Base-by-base conservation (phyloP, 1,284 basidiomycete genomes). In the Melanopsichium pennsylvanicum region DNA sequence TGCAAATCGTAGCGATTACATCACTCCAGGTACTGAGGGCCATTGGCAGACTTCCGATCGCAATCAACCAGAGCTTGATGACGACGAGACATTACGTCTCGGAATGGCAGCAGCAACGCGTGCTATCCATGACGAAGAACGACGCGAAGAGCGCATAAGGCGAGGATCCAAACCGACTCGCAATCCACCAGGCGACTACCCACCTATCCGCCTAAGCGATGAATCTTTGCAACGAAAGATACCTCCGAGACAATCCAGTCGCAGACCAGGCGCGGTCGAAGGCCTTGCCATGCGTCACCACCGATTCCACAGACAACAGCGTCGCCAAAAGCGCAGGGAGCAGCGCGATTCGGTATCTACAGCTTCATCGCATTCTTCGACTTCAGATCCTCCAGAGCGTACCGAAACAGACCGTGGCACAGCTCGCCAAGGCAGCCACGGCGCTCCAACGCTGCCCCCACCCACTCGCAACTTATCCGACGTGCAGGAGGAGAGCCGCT, bases 241-340 rank as follows among this genome's bases (percentile, higher is more conserved):
- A 15, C 42, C 39, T 4, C 12, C 41, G 12, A 15, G 58, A 11
- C 16, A 22, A 5, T 25, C 58, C 5, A 68, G 54, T 31, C 57
- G 64, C 26, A 48, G 64, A 40, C 57, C 58, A 15, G 59, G 59
- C 23, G 66, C 51, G 5, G 66, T 69, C n/a, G 66, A 69, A 31
- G 54, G 49, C 9, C 59, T 69, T 15, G 66, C 66, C 4, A 47
- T 63, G 59, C 66, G 66, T n/a, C 66, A 69, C 39, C 58, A 43
- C 12, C 38, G 36, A 8, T 43, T 58, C 3, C 66, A 48, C 33
- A 56, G 46, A 27, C 18, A 55, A 22, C 44, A 61, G 31, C 64
- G 64, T 33, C 42, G 50, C 10, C 42, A 38, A 34, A 51, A 31
- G 36, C 63, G 52, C 10, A 38, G 22, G 18, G 48, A 49, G n/a